A percentile compares a stretch with the other conserved stretches of the same genome.
phyloP scores from a whole-genome alignment of 1,284 basidiomycete species.

The Porodaedalea pini region DNA sequence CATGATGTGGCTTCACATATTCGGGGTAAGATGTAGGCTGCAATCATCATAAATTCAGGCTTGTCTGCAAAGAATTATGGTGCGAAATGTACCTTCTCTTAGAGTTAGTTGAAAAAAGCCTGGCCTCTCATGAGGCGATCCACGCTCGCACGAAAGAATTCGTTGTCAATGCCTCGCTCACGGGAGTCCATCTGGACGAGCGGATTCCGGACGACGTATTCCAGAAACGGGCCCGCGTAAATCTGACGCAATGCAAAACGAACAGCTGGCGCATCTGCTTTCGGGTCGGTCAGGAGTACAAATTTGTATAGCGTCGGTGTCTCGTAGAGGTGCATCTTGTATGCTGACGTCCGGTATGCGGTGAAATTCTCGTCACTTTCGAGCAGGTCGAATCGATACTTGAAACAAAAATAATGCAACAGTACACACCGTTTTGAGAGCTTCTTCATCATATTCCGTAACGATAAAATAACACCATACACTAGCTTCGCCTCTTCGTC shows the following conservation, averaged over 20 bases:
- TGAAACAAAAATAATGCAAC: conserved; percentile 4
- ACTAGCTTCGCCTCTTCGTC: conserved; percentile 98
- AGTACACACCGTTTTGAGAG: conserved; percentile 72
- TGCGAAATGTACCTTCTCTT: too few species aligned
- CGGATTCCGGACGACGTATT: conserved; percentile 91
- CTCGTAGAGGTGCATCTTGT: conserved; percentile 93
- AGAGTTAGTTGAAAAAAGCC: conserved; percentile 47
- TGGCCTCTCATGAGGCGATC: conserved; percentile 74
- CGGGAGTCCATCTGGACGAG: conserved; percentile 78
- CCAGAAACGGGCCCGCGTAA: conserved; percentile 91
- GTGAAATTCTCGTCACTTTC: conserved; percentile 86
- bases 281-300: conserved; percentile 88
- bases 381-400: not conserved
- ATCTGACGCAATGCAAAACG: conserved; percentile 85
- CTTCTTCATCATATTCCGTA: conserved; percentile 95
- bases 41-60: too few species aligned
- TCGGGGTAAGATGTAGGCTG: too few species aligned
- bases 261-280: conserved; percentile 54
- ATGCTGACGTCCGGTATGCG: conserved; percentile 86
- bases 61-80: not conserved
- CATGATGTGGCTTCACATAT: too few species aligned
- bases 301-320: conserved; percentile 94
- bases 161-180: conserved; percentile 84
- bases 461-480: conserved; percentile 90
- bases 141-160: conserved; percentile 80